Evolutionary conservation across 2,329 filamentous ascomycete species (phyloP).

Genomic region (Arthroderma sp.): DNA sequence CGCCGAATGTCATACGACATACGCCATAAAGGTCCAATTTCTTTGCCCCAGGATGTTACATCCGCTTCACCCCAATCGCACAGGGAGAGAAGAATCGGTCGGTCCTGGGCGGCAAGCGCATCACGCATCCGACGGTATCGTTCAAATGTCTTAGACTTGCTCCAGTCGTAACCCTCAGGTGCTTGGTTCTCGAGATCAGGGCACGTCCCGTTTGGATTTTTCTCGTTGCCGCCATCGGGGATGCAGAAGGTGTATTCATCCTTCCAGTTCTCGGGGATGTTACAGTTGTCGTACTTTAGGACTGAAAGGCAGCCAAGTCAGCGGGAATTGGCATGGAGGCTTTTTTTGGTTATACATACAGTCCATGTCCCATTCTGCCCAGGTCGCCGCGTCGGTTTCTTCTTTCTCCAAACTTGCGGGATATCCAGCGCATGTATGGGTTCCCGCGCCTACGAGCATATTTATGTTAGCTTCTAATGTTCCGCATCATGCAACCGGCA

Average conservation of each 20-base stretch:
- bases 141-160: conserved; percentile 32
- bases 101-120: conserved; percentile 32
- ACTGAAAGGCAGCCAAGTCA: conserved; percentile 19
- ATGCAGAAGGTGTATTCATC: conserved; percentile 30
- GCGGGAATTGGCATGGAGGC: conserved; percentile 6
- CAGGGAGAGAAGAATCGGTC: conserved; percentile 39
- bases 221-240: conserved; percentile 24
- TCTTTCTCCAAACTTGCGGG: no score
- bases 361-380: conserved; percentile 42
- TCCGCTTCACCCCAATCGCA: conserved; percentile 43
- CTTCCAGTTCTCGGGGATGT: conserved; percentile 25
- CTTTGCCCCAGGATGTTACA: conserved; percentile 39
- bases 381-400: conserved; percentile 37
- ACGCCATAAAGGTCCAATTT: conserved; percentile 36
- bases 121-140: conserved; percentile 42
- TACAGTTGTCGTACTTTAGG: conserved; percentile 47
- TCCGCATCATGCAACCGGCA: conserved; percentile 13
- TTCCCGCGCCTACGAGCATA: conserved; percentile 9
- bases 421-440: no score
- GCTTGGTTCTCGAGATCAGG: conserved; percentile 23
- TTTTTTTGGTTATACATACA: neutral
- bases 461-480: no score
- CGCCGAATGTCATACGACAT: conserved; percentile 22
- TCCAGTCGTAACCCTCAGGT: conserved; percentile 39
- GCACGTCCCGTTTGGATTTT: conserved; percentile 30